phyloP scores from a whole-genome alignment of 176 grass and related monocot genomes.

The Dactylis glomerata region DNA sequence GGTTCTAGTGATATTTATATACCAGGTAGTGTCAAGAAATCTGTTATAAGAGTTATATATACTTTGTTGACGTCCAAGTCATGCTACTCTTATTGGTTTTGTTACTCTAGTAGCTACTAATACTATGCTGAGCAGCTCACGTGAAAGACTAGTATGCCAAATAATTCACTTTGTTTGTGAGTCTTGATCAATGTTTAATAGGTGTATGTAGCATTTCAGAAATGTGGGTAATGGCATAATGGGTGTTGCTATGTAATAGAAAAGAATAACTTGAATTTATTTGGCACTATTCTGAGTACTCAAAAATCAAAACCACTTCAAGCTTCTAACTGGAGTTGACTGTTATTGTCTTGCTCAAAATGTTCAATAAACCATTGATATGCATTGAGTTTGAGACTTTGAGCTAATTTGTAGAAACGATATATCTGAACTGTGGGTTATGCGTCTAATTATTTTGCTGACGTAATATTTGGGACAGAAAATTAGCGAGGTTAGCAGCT shows the following conservation, averaged over 20 bases:
- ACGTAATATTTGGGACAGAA: neutral
- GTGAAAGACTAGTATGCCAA: neutral
- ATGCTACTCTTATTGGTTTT: neutral
- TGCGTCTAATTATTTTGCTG: neutral
- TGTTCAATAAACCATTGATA: neutral
- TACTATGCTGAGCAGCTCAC: neutral
- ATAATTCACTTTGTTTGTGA: neutral
- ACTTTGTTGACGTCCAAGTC: neutral
- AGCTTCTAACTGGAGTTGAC: neutral
- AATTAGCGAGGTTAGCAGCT: neutral
- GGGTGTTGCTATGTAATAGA: neutral
- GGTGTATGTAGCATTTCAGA: neutral
- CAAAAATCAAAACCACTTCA: neutral
- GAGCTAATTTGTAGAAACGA: slow-evolving; percentile 3
- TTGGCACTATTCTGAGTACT: neutral
- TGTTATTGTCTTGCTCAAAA: neutral
- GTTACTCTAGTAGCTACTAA: neutral
- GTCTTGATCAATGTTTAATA: slow-evolving; percentile 7
- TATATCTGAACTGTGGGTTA: neutral
- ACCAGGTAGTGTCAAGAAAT: neutral
- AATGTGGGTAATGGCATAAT: neutral
- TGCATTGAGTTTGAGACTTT: neutral
- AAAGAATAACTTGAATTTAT: neutral
- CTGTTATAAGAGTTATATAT: neutral
- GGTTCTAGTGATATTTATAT: neutral